Conservation (phyloP, 2,329 filamentous ascomycete species). For the Cercospora canescens region DNA sequence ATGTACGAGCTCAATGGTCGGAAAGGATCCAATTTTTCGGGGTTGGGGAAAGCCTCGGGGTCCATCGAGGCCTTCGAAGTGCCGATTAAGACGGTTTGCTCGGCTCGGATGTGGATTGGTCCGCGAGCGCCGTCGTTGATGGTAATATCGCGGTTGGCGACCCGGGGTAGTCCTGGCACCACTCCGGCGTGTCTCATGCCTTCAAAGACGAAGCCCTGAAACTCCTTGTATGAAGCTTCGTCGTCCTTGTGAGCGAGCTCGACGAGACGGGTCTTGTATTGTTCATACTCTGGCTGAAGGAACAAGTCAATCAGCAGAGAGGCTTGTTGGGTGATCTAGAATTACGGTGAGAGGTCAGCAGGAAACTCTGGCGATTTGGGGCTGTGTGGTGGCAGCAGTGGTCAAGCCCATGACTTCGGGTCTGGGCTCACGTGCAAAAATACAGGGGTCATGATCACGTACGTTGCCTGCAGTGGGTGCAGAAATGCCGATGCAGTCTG, state of each 20-base stretch:
- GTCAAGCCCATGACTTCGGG: background rate
- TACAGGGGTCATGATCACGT: background rate
- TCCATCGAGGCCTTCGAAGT: conserved; percentile 48
- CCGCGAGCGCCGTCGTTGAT: conserved; percentile 51
- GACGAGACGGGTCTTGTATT: conserved; percentile 54
- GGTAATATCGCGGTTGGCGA: conserved; percentile 46
- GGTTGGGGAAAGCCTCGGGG: conserved; percentile 42
- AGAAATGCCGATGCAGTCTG: conserved; percentile 52
- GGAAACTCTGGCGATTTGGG: background rate
- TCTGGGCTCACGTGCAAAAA: background rate
- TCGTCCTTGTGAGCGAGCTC: conserved; percentile 50
- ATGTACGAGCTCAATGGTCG: conserved; percentile 43
- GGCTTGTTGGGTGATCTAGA: conserved; percentile 51
- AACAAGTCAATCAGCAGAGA: conserved; percentile 55
- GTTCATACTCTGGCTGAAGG: conserved; percentile 51
- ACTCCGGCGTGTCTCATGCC: conserved; percentile 56
- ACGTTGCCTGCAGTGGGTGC: conserved; percentile 51
- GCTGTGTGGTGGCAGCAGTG: background rate
- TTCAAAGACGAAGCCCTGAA: conserved; percentile 56
- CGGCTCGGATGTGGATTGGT: conserved; percentile 46
- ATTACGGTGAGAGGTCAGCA: background rate
- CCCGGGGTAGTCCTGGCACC: conserved; percentile 54
- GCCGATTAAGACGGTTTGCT: conserved; percentile 46
- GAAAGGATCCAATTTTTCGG: conserved; percentile 46
- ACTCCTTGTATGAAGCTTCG: conserved; percentile 45